Base-by-base conservation (phyloP, 2,329 filamentous ascomycete genomes). In the Tolypocladium cylindrosporum region DNA sequence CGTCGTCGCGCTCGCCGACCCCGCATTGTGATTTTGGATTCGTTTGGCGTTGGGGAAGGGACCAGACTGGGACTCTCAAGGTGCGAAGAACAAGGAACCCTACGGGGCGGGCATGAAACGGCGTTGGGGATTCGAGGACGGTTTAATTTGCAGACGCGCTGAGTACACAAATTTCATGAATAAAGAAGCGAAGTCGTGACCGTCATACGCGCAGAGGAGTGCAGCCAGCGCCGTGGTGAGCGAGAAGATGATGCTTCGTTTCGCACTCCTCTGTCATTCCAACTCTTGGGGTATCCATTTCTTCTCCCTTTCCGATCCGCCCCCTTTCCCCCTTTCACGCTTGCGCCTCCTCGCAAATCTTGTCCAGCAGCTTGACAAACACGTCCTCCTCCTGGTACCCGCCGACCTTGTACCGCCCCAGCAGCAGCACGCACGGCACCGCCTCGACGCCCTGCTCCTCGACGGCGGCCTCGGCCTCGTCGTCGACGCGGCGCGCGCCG, bases 341-440 rank as follows among this genome's bases (percentile, higher is more conserved):
- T 16, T 36, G 36, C 13, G 34, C 13, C 36, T 19, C 60, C 16
- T 40, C 61, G 55, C 59, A 61, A 55, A 88, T 75, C 67, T 79
- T 76, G 62, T 86, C 80, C 72, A 93, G 91, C 42, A 88, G 70
- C 61, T 81, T 77, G 65, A 86, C 73, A 69, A 91, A 90, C 0
- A 85, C 78, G 51, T 78, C 77, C 3, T 82, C 76, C 59, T 86
- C 82, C 74, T 92, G 87, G 57, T 86, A 88, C 1, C 90, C 90
- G 10, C 86, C 84, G 21, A 93, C 77, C 62, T 85, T 80, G 70
- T 84, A 91, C 65, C 76, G 75, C 1, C 79, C 83, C 67, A 91
- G 87, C 55, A 93, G 79, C 2, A 84, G 85, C 65, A 90, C 90
- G 64, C 87, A 85, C 19, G 89, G 89, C 63, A 92, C 88, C 0